These are phyloP conservation scores for Talaromyces trachyspermus DNA, from an alignment of 495 filamentous ascomycete genomes.

Conservation along the genomic window DNA sequence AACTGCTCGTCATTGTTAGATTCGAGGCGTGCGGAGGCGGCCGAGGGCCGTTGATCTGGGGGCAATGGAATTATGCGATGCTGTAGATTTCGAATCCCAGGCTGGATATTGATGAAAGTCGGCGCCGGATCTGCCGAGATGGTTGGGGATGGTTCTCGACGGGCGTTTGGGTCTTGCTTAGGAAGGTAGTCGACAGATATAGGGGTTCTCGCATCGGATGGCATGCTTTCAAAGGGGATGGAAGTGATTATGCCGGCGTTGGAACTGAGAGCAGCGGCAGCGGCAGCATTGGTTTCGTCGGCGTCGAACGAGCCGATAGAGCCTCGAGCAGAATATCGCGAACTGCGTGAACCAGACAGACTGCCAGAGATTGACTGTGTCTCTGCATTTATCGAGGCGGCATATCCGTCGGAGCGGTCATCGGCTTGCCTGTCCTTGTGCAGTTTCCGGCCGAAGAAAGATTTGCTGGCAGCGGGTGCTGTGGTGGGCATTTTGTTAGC, in stretches of 20 bases:
- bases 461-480: slow-evolving; percentile 69
- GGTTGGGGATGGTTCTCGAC: slow-evolving; percentile 73
- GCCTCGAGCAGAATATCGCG: slow-evolving; percentile 71
- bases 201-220: slow-evolving; percentile 58
- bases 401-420: slow-evolving; percentile 47
- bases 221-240: slow-evolving; percentile 79
- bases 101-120: slow-evolving; percentile 91
- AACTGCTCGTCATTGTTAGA: slow-evolving; percentile 56
- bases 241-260: slow-evolving; percentile 82
- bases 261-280: slow-evolving; percentile 51
- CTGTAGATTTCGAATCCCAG: slow-evolving; percentile 47
- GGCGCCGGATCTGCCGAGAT: slow-evolving; percentile 64
- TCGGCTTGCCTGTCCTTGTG: slow-evolving; percentile 65
- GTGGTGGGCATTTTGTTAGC: slow-evolving; percentile 42
- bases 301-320: slow-evolving; percentile 68
- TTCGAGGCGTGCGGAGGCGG: slow-evolving; percentile 59
- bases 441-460: slow-evolving; percentile 73
- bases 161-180: slow-evolving; percentile 56
- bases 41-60: slow-evolving; percentile 59
- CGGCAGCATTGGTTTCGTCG: slow-evolving; percentile 37
- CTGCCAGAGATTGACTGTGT: slow-evolving; percentile 41
- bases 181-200: slow-evolving; percentile 71
- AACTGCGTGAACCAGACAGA: slow-evolving; percentile 61
- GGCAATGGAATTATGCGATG: slow-evolving; percentile 39
- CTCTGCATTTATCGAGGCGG: slow-evolving; percentile 42